phyloP scores from a whole-genome alignment of 2,329 filamentous ascomycete species.

The Calonectria leucothoes region DNA sequence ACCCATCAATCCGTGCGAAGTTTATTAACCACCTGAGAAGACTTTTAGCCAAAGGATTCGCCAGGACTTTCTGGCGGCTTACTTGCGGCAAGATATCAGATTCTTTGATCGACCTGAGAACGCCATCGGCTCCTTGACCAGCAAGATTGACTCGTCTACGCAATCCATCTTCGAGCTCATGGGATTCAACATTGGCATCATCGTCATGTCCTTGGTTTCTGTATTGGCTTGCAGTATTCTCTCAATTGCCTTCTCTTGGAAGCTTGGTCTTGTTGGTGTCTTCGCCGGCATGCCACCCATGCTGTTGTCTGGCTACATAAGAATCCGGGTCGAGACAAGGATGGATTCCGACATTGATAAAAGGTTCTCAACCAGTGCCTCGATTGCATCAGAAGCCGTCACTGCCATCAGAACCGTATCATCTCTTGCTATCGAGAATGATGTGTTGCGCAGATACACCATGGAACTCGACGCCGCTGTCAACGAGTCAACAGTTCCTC shows the following conservation, averaged over 20 bases:
- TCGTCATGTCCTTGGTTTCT: constrained; percentile 48
- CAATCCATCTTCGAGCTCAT: constrained; percentile 51
- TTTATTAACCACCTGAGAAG: not conserved
- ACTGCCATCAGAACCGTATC: constrained; percentile 52
- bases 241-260: constrained; percentile 57
- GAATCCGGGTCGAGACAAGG: constrained; percentile 49
- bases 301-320: constrained; percentile 44
- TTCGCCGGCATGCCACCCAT: constrained; percentile 51
- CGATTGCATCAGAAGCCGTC: constrained; percentile 54
- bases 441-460: constrained; percentile 40
- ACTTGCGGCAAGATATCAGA: constrained; percentile 12
- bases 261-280: constrained; percentile 58
- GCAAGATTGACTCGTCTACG: constrained; percentile 34
- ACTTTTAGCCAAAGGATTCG: not conserved
- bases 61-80: constrained; percentile 9
- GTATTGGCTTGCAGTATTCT: constrained; percentile 52
- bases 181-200: constrained; percentile 52
- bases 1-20: not conserved
- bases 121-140: not conserved
- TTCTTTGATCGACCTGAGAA: constrained; percentile 18
- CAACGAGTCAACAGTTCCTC: constrained; percentile 30
- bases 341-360: constrained; percentile 49
- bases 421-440: constrained; percentile 52
- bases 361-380: constrained; percentile 46
- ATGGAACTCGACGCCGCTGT: constrained; percentile 42